phyloP scores from a whole-genome alignment of 164 flowering plant genomes.

The Vitis cinerea region DNA sequence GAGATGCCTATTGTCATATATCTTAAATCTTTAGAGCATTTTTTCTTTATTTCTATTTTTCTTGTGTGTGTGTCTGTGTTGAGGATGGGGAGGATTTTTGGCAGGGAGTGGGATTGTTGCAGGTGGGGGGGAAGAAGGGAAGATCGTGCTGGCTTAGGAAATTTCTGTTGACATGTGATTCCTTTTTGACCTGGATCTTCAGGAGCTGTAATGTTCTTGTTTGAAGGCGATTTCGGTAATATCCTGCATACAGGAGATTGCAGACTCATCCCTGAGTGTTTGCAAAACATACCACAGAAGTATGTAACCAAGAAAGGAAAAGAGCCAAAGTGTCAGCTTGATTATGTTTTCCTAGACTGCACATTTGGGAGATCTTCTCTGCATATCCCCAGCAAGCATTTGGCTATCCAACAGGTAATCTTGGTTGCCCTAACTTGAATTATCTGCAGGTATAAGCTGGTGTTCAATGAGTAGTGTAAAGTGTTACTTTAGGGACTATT shows the following conservation, averaged over 20 bases:
- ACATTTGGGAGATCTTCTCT: conserved; percentile 63
- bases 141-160: too few relatives aligned
- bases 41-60: neutral
- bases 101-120: too few relatives aligned
- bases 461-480: neutral
- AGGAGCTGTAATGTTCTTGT: conserved; percentile 95
- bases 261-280: conserved; percentile 72
- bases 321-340: conserved; percentile 51
- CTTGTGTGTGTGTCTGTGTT: neutral
- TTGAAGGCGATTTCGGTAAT: conserved; percentile 81
- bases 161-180: conserved; percentile 14
- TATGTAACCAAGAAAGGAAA: conserved; percentile 56
- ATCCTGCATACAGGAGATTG: conserved; percentile 93
- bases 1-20: too few relatives aligned
- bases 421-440: neutral
- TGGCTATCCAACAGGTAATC: conserved; percentile 69
- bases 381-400: conserved; percentile 62
- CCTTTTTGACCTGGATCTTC: conserved; percentile 22
- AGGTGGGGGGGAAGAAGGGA: too few relatives aligned
- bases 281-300: conserved; percentile 61
- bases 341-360: conserved; percentile 79
- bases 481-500: neutral
- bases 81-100: neutral
- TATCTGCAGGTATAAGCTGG: conserved; percentile 3
- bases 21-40: neutral